phyloP scores from a whole-genome alignment of 2,329 filamentous ascomycete species.

The Penicillium hesseltinei region DNA sequence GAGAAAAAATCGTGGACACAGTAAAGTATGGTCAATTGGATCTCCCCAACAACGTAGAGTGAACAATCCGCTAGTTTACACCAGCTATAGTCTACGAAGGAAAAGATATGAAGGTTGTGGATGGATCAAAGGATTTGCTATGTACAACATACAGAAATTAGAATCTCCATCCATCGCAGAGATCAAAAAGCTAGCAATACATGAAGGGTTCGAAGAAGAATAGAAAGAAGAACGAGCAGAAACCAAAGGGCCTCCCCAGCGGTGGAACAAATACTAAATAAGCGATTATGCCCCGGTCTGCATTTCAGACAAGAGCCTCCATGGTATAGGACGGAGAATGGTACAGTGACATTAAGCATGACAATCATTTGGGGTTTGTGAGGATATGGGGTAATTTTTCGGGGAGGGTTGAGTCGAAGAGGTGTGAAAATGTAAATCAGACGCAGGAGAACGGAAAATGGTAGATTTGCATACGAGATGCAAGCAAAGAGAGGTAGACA shows the following conservation, averaged over 20 bases:
- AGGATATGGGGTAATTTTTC: background rate
- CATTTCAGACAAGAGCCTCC: conserved; percentile 7
- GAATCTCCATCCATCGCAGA: conserved; percentile 11
- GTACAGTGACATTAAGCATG: conserved; percentile 11
- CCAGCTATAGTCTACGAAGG: background rate
- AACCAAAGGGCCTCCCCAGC: conserved; percentile 1
- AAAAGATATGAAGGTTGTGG: background rate
- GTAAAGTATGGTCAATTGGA: background rate
- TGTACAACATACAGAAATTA: conserved; percentile 26
- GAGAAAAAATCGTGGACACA: background rate
- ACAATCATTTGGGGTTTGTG: conserved; percentile 6
- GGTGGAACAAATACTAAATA: conserved; percentile 4
- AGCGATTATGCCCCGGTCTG: conserved; percentile 8
- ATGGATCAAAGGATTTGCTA: conserved; percentile 14
- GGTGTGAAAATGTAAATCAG: background rate
- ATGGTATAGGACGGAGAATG: conserved; percentile 7
- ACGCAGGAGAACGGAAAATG: background rate
- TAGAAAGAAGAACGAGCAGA: conserved; percentile 1
- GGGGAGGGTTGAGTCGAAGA: background rate
- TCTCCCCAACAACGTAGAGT: background rate
- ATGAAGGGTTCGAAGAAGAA: conserved; percentile 17
- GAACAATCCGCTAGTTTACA: background rate
- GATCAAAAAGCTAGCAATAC: conserved; percentile 24
- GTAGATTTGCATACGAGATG: background rate
- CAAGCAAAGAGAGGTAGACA: background rate